These are phyloP conservation scores for Ambrosia hybrid DNA, from an alignment of 140 eudicot species.

Conservation along the genomic window DNA sequence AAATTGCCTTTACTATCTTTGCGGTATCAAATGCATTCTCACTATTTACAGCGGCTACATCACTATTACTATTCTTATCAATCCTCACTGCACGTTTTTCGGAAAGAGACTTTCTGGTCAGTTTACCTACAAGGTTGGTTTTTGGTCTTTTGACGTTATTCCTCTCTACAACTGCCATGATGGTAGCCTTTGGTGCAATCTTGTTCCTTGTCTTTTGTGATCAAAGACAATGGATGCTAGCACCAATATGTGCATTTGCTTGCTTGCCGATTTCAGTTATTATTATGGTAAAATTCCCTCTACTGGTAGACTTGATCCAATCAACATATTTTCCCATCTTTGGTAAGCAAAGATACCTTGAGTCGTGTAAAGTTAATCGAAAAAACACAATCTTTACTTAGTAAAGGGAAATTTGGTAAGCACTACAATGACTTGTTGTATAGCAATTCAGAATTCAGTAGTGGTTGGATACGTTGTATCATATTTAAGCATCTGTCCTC, in stretches of 20 bases:
- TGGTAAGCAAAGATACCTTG: slow-evolving; percentile 5
- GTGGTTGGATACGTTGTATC: too few species aligned
- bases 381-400: background rate
- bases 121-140: slow-evolving; percentile 39
- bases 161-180: slow-evolving; percentile 25
- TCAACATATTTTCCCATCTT: slow-evolving; percentile 26
- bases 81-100: slow-evolving; percentile 35
- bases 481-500: too few species aligned
- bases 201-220: too few species aligned
- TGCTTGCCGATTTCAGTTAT: too few species aligned
- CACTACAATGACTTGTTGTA: too few species aligned
- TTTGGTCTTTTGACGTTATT: slow-evolving; percentile 32
- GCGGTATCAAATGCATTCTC: slow-evolving; percentile 23
- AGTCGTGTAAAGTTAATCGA: background rate
- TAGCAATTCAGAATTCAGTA: too few species aligned
- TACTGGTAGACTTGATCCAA: too few species aligned
- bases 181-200: slow-evolving; percentile 33
- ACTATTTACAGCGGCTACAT: slow-evolving; percentile 12
- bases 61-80: slow-evolving; percentile 33
- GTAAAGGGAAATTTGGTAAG: background rate
- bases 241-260: too few species aligned
- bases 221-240: too few species aligned
- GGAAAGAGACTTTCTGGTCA: slow-evolving; percentile 25
- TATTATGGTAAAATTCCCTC: too few species aligned
- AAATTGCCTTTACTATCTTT: slow-evolving; percentile 13